A percentile compares a stretch with the other conserved stretches of the same genome.
These are phyloP conservation scores for Corynespora cassiicola DNA, from an alignment of 2,329 filamentous ascomycete genomes.

Conservation along the genomic window DNA sequence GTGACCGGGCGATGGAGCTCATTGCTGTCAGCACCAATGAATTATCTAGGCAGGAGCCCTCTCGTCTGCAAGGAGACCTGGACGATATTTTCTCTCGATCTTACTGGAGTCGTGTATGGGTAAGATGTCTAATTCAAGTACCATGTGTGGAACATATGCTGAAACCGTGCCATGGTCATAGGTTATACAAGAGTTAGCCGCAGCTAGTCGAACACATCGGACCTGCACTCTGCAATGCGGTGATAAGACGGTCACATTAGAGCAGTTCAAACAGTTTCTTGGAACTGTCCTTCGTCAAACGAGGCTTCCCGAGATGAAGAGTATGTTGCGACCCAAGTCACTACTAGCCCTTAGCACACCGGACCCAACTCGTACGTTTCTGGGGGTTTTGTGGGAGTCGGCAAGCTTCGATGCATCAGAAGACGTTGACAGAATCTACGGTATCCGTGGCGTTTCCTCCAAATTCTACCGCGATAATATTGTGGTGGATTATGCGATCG, in stretches of 20 bases:
- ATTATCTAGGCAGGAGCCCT: background rate
- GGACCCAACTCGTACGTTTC: too few species aligned
- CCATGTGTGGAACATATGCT: background rate
- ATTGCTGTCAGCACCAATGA: background rate
- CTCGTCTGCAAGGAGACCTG: background rate
- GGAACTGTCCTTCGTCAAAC: background rate
- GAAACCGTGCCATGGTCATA: too few species aligned
- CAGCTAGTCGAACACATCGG: background rate
- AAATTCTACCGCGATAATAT: conserved; percentile 5
- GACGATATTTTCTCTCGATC: background rate
- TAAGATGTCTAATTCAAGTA: background rate
- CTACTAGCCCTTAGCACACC: too few species aligned
- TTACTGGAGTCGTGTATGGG: background rate
- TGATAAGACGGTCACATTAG: conserved; percentile 1
- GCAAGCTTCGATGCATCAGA: background rate
- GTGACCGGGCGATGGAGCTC: background rate
- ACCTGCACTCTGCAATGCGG: conserved; percentile 2
- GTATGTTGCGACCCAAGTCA: too few species aligned
- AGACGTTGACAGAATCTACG: conserved; percentile 1
- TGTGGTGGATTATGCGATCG: conserved; percentile 2
- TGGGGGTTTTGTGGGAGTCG: background rate
- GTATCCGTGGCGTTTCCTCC: conserved; percentile 3
- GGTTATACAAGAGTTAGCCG: conserved; percentile 2
- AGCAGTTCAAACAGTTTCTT: background rate
- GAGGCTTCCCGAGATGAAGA: background rate